phyloP scores from a whole-genome alignment of 352 stramenopile genomes.

The Phytophthora gonapodyides region DNA sequence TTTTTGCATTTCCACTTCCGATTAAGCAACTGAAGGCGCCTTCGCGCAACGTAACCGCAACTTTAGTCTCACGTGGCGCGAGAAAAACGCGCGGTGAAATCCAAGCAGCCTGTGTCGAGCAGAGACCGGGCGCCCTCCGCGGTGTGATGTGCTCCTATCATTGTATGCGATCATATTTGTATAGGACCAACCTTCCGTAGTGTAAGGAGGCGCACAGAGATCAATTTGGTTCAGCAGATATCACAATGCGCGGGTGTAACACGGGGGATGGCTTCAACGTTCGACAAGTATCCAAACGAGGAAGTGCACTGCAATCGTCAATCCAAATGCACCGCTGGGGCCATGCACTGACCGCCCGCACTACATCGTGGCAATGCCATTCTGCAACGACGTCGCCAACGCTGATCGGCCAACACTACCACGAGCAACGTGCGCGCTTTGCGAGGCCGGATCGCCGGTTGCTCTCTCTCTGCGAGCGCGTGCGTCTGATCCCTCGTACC shows the following conservation, averaged over 20 bases:
- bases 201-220: neutral
- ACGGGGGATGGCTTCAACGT: neutral
- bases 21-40: slow-evolving; percentile 13
- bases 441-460: slow-evolving; percentile 1
- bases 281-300: too few species aligned
- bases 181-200: neutral
- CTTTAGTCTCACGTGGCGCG: neutral
- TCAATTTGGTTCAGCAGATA: neutral
- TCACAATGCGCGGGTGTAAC: neutral
- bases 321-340: too few species aligned
- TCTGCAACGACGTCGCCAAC: too few species aligned
- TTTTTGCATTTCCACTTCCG: slow-evolving; percentile 24
- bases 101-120: slow-evolving; percentile 2
- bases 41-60: slow-evolving; percentile 16
- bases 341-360: too few species aligned
- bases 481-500: neutral
- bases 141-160: slow-evolving; percentile 1
- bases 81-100: slow-evolving; percentile 22
- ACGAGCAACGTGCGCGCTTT: too few species aligned
- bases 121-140: neutral
- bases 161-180: slow-evolving; percentile 1
- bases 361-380: too few species aligned
- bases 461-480: neutral
- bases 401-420: too few species aligned
- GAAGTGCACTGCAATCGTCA: too few species aligned